These are phyloP conservation scores for Ammopiptanthus mongolicus DNA, from an alignment of 306 rosid species.

Conservation along the genomic window DNA sequence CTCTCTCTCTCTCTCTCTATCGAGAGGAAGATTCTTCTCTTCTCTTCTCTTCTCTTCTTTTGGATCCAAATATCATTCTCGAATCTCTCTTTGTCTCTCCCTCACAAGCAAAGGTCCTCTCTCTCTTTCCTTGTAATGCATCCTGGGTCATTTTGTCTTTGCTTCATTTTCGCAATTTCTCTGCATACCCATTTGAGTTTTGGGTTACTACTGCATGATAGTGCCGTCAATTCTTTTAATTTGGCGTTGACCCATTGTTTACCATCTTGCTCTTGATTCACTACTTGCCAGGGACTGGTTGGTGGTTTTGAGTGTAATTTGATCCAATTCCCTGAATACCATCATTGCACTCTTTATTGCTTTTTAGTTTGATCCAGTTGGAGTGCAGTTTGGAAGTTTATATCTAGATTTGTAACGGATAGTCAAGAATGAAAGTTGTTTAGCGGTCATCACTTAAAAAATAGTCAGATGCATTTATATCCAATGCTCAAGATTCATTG, in stretches of 20 bases:
- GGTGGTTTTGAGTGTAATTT: neutral
- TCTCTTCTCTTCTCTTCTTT: neutral
- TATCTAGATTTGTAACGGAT: neutral
- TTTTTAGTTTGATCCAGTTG: neutral
- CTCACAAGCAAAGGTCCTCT: slow-evolving; percentile 23
- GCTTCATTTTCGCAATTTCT: too few relatives aligned
- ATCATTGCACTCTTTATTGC: neutral
- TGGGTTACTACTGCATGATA: neutral
- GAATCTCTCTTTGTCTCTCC: slow-evolving; percentile 10
- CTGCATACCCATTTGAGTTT: too few relatives aligned
- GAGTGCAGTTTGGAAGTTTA: neutral
- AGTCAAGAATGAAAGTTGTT: too few relatives aligned
- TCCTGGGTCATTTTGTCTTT: too few relatives aligned
- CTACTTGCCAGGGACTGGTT: neutral
- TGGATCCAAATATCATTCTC: slow-evolving; percentile 18
- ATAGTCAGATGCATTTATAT: too few relatives aligned
- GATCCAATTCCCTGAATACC: neutral
- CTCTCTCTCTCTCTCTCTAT: neutral
- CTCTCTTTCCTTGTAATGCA: neutral
- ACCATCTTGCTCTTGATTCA: neutral
- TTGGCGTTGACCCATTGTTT: neutral
- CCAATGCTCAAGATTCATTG: too few relatives aligned
- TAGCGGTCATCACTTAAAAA: too few relatives aligned
- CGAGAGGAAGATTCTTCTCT: neutral
- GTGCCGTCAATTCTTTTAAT: neutral